Evolutionary conservation across 345 rosid genomes (phyloP).

Genomic region (Citrus reticulata): DNA sequence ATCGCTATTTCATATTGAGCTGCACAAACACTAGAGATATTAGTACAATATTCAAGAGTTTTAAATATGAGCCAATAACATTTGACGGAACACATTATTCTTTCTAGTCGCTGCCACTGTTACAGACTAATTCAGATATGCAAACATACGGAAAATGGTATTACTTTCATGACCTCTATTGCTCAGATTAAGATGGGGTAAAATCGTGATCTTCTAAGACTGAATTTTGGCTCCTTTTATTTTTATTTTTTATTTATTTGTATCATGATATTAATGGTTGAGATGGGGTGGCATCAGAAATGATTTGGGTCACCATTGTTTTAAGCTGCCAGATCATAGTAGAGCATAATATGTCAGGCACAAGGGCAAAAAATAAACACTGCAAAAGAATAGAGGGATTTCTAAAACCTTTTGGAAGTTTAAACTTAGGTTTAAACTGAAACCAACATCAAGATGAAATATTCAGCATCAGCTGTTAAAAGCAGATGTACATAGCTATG

Average conservation of each 20-base stretch:
- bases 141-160: background rate
- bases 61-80: background rate
- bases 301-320: background rate
- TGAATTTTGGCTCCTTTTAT: background rate
- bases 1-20: background rate
- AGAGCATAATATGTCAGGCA: background rate
- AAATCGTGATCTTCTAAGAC: background rate
- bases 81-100: background rate
- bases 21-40: background rate
- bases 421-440: no score
- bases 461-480: no score
- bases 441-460: no score
- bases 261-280: background rate
- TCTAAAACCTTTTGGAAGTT: no score
- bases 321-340: background rate
- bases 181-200: background rate
- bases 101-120: background rate
- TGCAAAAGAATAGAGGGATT: no score
- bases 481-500: no score
- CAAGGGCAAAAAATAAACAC: background rate
- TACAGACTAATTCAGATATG: background rate
- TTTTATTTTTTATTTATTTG: no score
- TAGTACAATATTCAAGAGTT: background rate
- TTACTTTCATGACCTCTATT: background rate
- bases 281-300: no score